Evolutionary conservation across 257 asterid genomes (phyloP), one percentile per base, ranked within the genome.

Genomic region (Solanum boliviense): DNA sequence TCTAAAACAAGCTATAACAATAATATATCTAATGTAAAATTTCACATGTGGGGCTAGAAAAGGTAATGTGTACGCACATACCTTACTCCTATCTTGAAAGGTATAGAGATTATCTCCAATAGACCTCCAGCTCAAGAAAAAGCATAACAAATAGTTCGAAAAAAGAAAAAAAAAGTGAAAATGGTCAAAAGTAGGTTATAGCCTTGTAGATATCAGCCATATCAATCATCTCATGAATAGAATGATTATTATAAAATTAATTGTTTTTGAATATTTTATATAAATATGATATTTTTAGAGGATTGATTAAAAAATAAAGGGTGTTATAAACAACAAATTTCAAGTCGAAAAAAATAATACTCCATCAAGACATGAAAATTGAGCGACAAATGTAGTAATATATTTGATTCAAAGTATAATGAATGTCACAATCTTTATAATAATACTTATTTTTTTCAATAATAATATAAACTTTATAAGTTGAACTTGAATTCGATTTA

Each of bases 21-120:
- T 62, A 1, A 4, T 0, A 4, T 23, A 62, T 23, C 1, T 10
- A 23, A 0, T 9, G 15, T 9, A 62, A 58, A 46, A 13, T 58
- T 21, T 0, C 13, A 21, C 25, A 20, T 8, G 12, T 58, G 0
- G 1, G 2, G 7, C 7, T 62, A 0, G 7, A 23, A n/a, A 23
- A 9, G 15, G 13, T 62, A 62, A n/a, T 62, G 6, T 0, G 13
- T 9, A 62, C 0, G 15, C 1, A 7, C 0, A 10, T 0, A 23
- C 31, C 15, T 62, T n/a, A n/a, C 13, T 60, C 4, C 9, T 56
- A 56, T 0, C 15, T 60, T 23, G 27, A 0, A 10, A 60, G 6
- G 31, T 60, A 62, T 0, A n/a, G 0, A n/a, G 3, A 0, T 5
- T n/a, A 3, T 62, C 0, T 62, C 0, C 27, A 25, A 62, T 9